Percentiles rank a stretch among this genome's conserved stretches.
Conservation (phyloP, 768 basidiomycete genomes). For the Tylopilus cervinicoccineus region DNA sequence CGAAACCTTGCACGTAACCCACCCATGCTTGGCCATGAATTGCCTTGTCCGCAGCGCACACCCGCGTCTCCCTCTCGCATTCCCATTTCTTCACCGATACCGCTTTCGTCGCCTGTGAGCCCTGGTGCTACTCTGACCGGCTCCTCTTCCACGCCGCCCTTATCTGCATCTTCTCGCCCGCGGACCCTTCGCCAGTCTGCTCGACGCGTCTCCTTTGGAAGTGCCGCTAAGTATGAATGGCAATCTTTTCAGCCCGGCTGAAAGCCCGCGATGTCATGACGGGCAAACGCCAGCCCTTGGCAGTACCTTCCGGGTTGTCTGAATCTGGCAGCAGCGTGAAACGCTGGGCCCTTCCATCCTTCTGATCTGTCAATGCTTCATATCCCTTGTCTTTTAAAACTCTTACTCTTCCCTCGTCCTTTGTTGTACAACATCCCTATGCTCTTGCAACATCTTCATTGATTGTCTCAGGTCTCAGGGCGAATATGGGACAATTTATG, state of each 20-base stretch:
- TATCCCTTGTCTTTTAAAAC: constrained; percentile 3
- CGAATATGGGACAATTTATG: constrained; percentile 5
- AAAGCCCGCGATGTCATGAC: constrained; percentile 17
- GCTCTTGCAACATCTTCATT: constrained; percentile 1
- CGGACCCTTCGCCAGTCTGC: constrained; percentile 35
- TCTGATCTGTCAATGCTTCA: constrained; percentile 10
- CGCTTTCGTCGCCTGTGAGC: constrained; percentile 16
- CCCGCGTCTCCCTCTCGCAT: constrained; percentile 30
- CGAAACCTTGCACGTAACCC: constrained; percentile 55
- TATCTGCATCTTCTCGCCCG: constrained; percentile 19
- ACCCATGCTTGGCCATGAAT: constrained; percentile 64
- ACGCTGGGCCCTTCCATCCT: constrained; percentile 4
- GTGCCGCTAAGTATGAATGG: constrained; percentile 30
- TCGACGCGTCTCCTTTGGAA: constrained; percentile 66
- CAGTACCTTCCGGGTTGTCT: constrained; percentile 70
- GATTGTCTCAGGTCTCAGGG: constrained; percentile 11
- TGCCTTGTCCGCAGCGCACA: constrained; percentile 44
- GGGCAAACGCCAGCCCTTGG: constrained; percentile 45
- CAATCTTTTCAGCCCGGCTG: constrained; percentile 37
- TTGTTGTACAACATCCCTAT: constrained; percentile 16
- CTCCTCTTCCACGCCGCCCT: constrained; percentile 14
- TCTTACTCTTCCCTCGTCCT: constrained; percentile 2
- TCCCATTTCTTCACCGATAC: constrained; percentile 26
- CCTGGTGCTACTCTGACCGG: constrained; percentile 5
- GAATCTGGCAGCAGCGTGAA: constrained; percentile 20